phyloP scores from a whole-genome alignment of 2,329 filamentous ascomycete species.

The Fusarium sp. region DNA sequence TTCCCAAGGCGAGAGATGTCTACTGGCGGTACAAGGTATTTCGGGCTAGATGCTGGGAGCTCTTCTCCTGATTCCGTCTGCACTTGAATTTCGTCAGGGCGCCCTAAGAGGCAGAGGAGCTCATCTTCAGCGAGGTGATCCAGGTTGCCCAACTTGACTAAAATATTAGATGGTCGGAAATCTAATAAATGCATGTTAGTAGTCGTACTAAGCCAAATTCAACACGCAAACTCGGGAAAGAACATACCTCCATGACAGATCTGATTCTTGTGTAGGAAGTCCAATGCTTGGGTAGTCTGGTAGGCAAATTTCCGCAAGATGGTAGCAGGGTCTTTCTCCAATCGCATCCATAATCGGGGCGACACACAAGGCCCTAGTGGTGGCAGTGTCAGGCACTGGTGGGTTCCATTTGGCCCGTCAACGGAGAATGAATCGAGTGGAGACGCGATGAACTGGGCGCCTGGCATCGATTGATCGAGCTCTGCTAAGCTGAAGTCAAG shows the following conservation, averaged over 20 bases:
- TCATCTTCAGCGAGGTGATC: conserved; percentile 36
- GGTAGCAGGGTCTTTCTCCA: background rate
- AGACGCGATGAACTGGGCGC: background rate
- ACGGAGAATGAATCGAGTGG: background rate
- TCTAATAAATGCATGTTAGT: conserved; percentile 6
- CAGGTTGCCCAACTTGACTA: conserved; percentile 31
- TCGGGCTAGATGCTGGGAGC: conserved; percentile 23
- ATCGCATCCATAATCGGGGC: conserved; percentile 5
- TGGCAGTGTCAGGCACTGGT: conserved; percentile 39
- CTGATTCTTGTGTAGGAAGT: conserved; percentile 37
- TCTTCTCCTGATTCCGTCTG: conserved; percentile 1
- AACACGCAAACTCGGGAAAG: accelerated
- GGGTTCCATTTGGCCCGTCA: conserved; percentile 35
- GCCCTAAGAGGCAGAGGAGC: conserved; percentile 25
- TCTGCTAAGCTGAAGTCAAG: background rate
- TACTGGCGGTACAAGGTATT: conserved; percentile 35
- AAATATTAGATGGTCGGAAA: conserved; percentile 41
- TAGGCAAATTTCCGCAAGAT: conserved; percentile 29
- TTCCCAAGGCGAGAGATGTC: background rate
- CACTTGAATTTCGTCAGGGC: conserved; percentile 5
- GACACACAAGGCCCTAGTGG: conserved; percentile 42
- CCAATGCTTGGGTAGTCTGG: conserved; percentile 34
- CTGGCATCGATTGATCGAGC: background rate
- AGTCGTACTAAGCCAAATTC: background rate
- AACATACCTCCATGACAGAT: conserved; percentile 44